phyloP scores from a whole-genome alignment of 2,329 filamentous ascomycete genomes.

The Beauveria rudraprayagi region DNA sequence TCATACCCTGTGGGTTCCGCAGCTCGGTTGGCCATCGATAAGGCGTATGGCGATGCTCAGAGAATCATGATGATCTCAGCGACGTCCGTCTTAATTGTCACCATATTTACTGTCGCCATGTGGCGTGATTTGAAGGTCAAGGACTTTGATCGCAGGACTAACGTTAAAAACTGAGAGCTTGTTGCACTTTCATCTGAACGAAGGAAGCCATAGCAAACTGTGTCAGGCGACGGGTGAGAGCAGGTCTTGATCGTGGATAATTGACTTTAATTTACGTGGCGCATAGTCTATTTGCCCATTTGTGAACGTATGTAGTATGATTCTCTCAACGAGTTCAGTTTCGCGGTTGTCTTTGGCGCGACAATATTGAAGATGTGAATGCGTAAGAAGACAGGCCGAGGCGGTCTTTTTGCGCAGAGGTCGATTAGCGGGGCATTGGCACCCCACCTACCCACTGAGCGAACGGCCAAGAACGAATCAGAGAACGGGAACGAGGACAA shows the following conservation, averaged over 20 bases:
- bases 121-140: constrained; percentile 8
- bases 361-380: too few species aligned
- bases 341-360: too few species aligned
- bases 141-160: background rate
- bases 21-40: background rate
- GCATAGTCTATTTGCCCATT: too few species aligned
- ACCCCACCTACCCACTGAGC: background rate
- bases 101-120: background rate
- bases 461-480: background rate
- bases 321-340: too few species aligned
- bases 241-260: too few species aligned
- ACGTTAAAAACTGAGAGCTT: background rate
- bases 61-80: constrained; percentile 6
- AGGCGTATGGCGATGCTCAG: constrained; percentile 1
- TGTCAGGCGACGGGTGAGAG: too few species aligned
- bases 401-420: too few species aligned
- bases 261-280: too few species aligned
- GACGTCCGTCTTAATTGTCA: background rate
- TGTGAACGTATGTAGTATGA: too few species aligned
- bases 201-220: too few species aligned
- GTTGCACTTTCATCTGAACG: background rate
- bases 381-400: too few species aligned
- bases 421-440: background rate
- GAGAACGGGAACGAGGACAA: background rate
- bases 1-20: background rate